Conservation (phyloP, 106 monocot species). For the Acanthochlamys bracteata region DNA sequence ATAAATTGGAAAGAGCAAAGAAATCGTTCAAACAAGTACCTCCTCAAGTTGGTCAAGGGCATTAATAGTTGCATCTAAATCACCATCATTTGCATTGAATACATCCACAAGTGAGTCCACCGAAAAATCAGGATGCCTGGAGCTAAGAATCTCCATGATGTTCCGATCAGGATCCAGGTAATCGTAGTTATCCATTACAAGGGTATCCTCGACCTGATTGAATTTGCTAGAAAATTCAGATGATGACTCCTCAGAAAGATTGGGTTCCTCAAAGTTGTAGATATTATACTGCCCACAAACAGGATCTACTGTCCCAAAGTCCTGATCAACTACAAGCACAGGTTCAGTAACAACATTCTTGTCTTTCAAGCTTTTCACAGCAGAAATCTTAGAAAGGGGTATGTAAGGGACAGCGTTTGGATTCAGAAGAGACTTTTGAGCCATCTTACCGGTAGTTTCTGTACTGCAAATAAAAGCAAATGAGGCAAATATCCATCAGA, state of each 20-base stretch:
- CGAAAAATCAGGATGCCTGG: slow-evolving; percentile 10
- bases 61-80: slow-evolving; percentile 10
- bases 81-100: slow-evolving; percentile 3
- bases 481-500: background rate
- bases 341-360: background rate
- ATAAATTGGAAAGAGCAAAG: background rate
- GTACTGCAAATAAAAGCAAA: background rate
- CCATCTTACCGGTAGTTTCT: background rate
- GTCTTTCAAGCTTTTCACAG: background rate
- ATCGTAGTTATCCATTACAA: background rate
- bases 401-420: slow-evolving; percentile 16
- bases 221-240: background rate
- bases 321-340: background rate
- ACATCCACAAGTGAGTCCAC: slow-evolving; percentile 10
- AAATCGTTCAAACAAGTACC: background rate
- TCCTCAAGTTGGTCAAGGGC: slow-evolving; percentile 19
- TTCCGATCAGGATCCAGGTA: slow-evolving; percentile 1
- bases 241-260: slow-evolving; percentile 2
- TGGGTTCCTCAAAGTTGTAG: background rate
- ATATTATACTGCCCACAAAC: background rate
- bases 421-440: slow-evolving; percentile 13
- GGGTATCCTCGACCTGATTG: background rate
- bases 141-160: slow-evolving; percentile 9
- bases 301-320: background rate
- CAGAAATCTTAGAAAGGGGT: slow-evolving; percentile 4